Base-by-base conservation (phyloP, 495 filamentous ascomycete species). In the Hypoxylon lenormandii region DNA sequence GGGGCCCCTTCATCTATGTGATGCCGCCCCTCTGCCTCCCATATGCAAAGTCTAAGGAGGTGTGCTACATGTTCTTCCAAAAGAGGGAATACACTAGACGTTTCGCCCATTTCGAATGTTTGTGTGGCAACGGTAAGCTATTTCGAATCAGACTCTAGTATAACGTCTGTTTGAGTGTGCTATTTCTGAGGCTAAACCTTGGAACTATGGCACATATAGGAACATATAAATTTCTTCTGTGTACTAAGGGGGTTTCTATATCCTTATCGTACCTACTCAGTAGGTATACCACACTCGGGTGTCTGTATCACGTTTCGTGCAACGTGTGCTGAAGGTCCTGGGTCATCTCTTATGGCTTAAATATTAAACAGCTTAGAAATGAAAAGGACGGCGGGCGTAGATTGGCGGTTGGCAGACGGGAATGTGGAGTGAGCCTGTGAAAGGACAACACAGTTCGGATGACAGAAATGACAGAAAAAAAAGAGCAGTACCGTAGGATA, bases 1-100 rank as follows among this genome's bases (percentile, higher is more conserved):
- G 23, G 53, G 59, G 26, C 52, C 52, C 58, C 49, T 68, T 72
- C 63, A 72, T 72, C 69, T 72, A 72, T 52, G 43, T 72, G 69
- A 72, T 15, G 69, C 69, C 53, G 55, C 58, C 58, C 66, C 40
- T n/a, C n/a, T 66, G 23, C 5, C 23, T 26, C 23, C 5, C 51
- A 48, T 46, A 67, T 72, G 69, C 59, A 53, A 67, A 49, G 47
- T 55, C 58, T 11, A 72, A 54, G 62, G 58, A 67, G 59, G 22
- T 30, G 23, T 53, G 51, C 47, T 42, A 60, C 55, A 58, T 49
- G 53, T 63, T 63, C 59, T 72, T 67, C 69, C 63, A 15, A 26
- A 57, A 67, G 47, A 60, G 51, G 69, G 63, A 72, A 67, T 45
- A 62, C 43, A 50, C 61, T 65, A 45, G 60, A 66, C 54, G 51